These are phyloP conservation scores for Hymenoscyphus fraxineus DNA, from an alignment of 2,329 filamentous ascomycete species.

Conservation along the genomic window DNA sequence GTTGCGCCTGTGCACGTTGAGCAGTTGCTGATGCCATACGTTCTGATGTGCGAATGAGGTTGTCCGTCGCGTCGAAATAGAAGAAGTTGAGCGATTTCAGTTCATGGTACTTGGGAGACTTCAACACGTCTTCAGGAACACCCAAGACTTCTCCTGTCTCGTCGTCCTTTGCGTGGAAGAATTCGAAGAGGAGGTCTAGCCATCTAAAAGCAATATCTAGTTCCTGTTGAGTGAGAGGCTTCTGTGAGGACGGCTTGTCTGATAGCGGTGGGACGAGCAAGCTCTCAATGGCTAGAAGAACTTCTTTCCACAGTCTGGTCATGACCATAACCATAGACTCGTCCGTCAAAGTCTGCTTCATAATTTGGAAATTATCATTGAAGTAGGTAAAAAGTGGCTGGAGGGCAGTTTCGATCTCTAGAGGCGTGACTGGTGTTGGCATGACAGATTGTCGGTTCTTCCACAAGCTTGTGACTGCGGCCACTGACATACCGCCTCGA, in stretches of 20 bases:
- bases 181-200: conserved; percentile 84
- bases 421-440: conserved; percentile 56
- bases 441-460: conserved; percentile 55
- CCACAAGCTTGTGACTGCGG: conserved; percentile 68
- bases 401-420: conserved; percentile 76
- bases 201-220: conserved; percentile 93
- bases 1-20: conserved; percentile 68
- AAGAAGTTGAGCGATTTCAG: conserved; percentile 96
- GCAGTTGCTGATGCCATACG: conserved; percentile 88
- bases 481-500: conserved; percentile 62
- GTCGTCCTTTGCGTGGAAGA: conserved; percentile 92
- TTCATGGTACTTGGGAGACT: conserved; percentile 97
- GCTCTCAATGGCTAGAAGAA: conserved; percentile 83
- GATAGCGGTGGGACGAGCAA: conserved; percentile 90
- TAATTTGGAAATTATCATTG: conserved; percentile 97
- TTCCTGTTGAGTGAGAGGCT: conserved; percentile 78
- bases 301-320: conserved; percentile 97
- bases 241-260: conserved; percentile 87
- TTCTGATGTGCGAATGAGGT: conserved; percentile 90
- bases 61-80: conserved; percentile 91
- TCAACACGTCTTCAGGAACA: conserved; percentile 85
- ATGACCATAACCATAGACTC: conserved; percentile 98
- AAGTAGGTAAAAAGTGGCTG: conserved; percentile 90
- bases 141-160: conserved; percentile 78
- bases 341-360: conserved; percentile 93